phyloP scores from a whole-genome alignment of 192 early-diverging fungal genomes.

The Dimargaris xerosporica region DNA sequence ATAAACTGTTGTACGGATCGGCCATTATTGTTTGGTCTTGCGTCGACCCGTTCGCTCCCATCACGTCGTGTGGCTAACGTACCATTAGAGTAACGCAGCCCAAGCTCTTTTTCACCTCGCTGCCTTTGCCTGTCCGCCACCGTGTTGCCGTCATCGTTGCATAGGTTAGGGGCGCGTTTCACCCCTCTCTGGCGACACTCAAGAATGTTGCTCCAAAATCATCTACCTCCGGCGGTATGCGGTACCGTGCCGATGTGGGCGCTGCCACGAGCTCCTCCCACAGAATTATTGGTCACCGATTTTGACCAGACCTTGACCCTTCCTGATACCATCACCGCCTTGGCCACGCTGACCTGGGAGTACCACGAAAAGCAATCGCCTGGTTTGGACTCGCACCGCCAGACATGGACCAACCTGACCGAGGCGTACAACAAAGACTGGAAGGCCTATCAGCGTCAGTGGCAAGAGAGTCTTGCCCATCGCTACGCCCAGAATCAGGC shows the following conservation, averaged over 20 bases:
- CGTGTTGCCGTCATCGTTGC: no score
- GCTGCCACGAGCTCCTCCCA: not conserved
- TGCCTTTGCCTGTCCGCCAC: no score
- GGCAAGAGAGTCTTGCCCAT: not conserved
- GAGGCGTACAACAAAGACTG: slow-evolving; percentile 19
- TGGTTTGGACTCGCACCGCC: not conserved
- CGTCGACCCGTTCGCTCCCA: no score
- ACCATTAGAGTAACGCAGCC: no score
- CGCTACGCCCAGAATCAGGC: not conserved
- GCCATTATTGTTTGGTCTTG: no score
- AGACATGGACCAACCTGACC: slow-evolving; percentile 14
- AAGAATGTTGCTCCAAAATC: no score
- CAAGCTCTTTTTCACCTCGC: no score
- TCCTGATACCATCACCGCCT: slow-evolving; percentile 17
- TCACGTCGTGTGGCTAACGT: no score
- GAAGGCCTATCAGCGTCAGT: slow-evolving; percentile 11
- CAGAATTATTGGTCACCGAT: slow-evolving; percentile 9
- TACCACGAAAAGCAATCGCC: slow-evolving; percentile 13
- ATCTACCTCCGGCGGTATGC: no score
- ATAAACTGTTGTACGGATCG: no score
- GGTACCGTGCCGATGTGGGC: not conserved
- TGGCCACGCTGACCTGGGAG: slow-evolving; percentile 13
- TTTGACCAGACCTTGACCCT: slow-evolving; percentile 28
- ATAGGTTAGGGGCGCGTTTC: no score
- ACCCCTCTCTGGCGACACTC: no score